Percentiles rank a stretch among this genome's conserved stretches.
Conservation (phyloP, 2,329 filamentous ascomycete genomes). For the Fusarium globosum region DNA sequence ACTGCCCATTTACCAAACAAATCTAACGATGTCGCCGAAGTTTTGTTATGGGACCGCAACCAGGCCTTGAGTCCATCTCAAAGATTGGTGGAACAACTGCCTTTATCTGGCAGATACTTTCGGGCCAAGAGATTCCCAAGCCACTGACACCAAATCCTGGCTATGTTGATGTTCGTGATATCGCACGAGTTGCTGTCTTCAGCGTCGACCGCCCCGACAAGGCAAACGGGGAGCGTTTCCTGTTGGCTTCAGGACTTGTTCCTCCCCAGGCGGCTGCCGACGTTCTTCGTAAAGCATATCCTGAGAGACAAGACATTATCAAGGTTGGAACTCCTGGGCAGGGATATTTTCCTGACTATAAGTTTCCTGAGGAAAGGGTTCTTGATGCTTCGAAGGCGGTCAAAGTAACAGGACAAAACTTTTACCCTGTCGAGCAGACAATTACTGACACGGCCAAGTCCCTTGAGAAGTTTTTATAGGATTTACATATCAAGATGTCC, state of each 20-base stretch:
- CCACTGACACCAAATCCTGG: constrained; percentile 15
- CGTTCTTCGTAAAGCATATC: constrained; percentile 40
- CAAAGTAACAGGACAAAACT: constrained; percentile 31
- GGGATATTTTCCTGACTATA: constrained; percentile 31
- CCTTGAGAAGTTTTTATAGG: constrained; percentile 35
- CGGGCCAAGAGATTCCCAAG: constrained; percentile 38
- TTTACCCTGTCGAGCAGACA: constrained; percentile 31
- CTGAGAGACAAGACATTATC: constrained; percentile 32
- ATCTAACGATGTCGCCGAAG: constrained; percentile 6
- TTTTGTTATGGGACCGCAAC: constrained; percentile 43
- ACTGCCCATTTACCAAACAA: fast-evolving
- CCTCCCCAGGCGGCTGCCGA: constrained; percentile 41
- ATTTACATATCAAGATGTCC: background rate
- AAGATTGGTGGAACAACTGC: constrained; percentile 36
- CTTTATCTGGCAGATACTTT: constrained; percentile 40
- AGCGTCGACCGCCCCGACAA: constrained; percentile 35
- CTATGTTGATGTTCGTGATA: constrained; percentile 42
- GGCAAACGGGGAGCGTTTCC: constrained; percentile 35
- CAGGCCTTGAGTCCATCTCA: constrained; percentile 28
- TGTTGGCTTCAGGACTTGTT: constrained; percentile 31
- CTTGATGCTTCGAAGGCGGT: constrained; percentile 38
- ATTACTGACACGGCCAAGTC: constrained; percentile 40
- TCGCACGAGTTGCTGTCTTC: constrained; percentile 39
- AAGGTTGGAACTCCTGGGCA: constrained; percentile 35
- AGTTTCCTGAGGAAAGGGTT: constrained; percentile 11